Evolutionary conservation across 352 stramenopile species (phyloP), one percentile per base, ranked within the genome.

Genomic region (Blastocystis sp.): DNA sequence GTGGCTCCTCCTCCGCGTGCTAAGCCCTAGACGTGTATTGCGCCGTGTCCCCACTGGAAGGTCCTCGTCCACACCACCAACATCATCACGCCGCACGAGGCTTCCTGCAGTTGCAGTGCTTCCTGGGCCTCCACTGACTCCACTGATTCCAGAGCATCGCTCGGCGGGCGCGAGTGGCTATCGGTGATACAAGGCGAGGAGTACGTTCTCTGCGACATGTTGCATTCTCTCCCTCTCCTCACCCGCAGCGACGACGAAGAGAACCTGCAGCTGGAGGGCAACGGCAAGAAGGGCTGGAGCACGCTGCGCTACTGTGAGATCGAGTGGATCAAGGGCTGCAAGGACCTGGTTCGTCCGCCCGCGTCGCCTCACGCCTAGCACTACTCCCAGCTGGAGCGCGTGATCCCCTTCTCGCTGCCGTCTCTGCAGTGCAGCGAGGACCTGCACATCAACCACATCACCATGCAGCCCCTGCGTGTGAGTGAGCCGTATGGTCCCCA

Each of bases 371-470:
- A 84, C 34, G 2, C 21, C 2, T 69, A 84, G 74, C 43, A 62
- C 41, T 84, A 84, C 45, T 67, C 48, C 19, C 74, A 66, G 41
- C 34, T 84, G 23, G 10, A 64, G 17, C 74, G 74, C 56, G 66
- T 84, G 9, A 64, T 84, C n/a, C 74, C 74, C 17, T 84, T 84
- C 45, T 67, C 45, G 4, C 59, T 84, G 11, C 74, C 74, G 67
- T 84, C 74, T 28, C 21, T 84, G 21, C 52, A 84, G 53, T 84
- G 74, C 60, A 67, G 52, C 34, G 60, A 84, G 14, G 74, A 84
- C 34, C 56, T 84, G 21, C 60, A 59, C 48, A 84, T 84, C 61
- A 84, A 84, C 48, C 74, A 84, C 40, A 84, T 84, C 53, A 84
- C 74, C 38, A 84, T 84, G 74, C 74, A 84, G 45, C 67, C 74